phyloP scores from a whole-genome alignment of 2,329 filamentous ascomycete species.

The Claviceps africana region DNA sequence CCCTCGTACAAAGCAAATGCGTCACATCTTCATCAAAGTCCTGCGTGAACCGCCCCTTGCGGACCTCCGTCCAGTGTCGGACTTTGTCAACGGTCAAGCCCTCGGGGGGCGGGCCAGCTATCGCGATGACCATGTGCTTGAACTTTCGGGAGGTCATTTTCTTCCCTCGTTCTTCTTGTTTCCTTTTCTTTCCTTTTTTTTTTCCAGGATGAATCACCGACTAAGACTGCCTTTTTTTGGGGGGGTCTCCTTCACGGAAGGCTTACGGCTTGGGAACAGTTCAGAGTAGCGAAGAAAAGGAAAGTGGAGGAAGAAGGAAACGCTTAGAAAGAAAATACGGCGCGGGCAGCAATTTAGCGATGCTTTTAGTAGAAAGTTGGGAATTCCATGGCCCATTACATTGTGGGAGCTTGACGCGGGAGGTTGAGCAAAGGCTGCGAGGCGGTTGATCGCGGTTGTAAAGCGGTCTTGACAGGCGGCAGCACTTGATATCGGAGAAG shows the following conservation, averaged over 20 bases:
- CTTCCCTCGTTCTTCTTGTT: not conserved
- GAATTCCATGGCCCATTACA: not conserved
- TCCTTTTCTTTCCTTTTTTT: not conserved
- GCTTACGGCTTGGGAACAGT: not conserved
- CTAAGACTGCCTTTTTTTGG: not conserved
- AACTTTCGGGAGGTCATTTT: not conserved
- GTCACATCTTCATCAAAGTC: slow-evolving; percentile 45
- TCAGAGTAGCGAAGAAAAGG: not conserved
- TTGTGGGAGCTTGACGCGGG: not conserved
- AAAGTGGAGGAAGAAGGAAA: not conserved
- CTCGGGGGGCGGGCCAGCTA: slow-evolving; percentile 42
- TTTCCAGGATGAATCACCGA: not conserved
- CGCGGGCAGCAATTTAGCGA: too few relatives aligned
- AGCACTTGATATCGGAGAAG: not conserved
- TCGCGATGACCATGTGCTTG: slow-evolving; percentile 29
- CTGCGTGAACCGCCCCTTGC: slow-evolving; percentile 44
- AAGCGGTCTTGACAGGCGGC: not conserved
- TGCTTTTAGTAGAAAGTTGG: not conserved
- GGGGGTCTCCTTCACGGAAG: not conserved
- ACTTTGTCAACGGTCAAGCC: slow-evolving; percentile 40
- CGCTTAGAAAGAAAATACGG: not conserved
- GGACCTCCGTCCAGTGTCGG: slow-evolving; percentile 47
- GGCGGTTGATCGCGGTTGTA: not conserved
- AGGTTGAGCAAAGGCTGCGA: too few relatives aligned
- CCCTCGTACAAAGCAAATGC: slow-evolving; percentile 54